Percentiles rank a stretch among this genome's conserved stretches.
Conservation (phyloP, 192 early-diverging fungal genomes). For the Coemansia sp. region DNA sequence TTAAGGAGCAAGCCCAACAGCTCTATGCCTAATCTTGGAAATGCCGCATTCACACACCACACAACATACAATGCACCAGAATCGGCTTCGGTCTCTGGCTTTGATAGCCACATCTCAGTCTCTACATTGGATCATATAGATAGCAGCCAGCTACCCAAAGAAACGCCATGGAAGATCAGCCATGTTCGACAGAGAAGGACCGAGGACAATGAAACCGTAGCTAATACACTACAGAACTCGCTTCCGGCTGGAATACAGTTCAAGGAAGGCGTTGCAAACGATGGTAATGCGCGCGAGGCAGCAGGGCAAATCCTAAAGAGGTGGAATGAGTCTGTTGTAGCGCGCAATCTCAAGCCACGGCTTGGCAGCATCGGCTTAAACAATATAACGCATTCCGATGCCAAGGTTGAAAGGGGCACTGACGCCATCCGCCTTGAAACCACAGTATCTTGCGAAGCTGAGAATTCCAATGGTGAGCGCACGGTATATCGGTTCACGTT, state of each 20-base stretch:
- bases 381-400: constrained; percentile 26
- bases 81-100: neutral
- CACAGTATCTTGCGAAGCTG: constrained; percentile 51
- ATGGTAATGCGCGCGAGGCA: constrained; percentile 46
- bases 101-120: constrained; percentile 15
- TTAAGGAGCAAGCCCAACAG: neutral
- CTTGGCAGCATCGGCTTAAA: constrained; percentile 18
- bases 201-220: neutral
- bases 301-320: constrained; percentile 47
- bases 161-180: constrained; percentile 53
- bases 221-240: constrained; percentile 8
- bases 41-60: neutral
- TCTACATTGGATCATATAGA: constrained; percentile 46
- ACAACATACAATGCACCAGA: neutral
- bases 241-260: constrained; percentile 40
- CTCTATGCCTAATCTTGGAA: neutral
- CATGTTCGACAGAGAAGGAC: constrained; percentile 47
- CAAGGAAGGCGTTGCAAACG: constrained; percentile 51
- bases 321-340: constrained; percentile 50
- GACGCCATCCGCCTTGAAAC: constrained; percentile 53
- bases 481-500: constrained; percentile 55
- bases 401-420: constrained; percentile 34
- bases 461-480: constrained; percentile 49
- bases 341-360: constrained; percentile 31
- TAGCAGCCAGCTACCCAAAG: constrained; percentile 47